Evolutionary conservation across 2,329 filamentous ascomycete species (phyloP), one percentile per base, ranked within the genome.

Genomic region (Cadophora malorum): DNA sequence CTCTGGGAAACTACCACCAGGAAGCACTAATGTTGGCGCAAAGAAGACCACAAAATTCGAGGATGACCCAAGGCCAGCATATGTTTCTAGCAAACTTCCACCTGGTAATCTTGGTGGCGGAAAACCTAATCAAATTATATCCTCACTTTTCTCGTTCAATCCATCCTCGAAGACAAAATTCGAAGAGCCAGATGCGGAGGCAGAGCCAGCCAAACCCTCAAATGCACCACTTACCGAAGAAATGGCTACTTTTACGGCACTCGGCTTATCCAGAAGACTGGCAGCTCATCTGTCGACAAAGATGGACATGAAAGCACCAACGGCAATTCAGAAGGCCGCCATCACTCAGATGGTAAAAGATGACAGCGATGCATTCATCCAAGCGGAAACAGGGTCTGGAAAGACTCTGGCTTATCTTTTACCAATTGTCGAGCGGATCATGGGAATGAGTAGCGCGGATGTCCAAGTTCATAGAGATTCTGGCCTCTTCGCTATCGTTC

Each of bases 391-490:
- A 0, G 96, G 96, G 73, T 99, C 96, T 0, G 96, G 96, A 81
- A 99, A 99, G 82, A 99, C 96, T 0, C 82, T 99, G 69, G 93
- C 96, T n/a, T 99, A 99, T 78, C 85, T 99, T 4, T 82, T 99
- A 7, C 96, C 96, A 1, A 91, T 99, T 58, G 89, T 99, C 25
- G 93, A 99, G 78, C 87, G 94, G 28, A 91, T 99, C 23, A 88
- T 97, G 79, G 86, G 89, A 16, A 85, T 98, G 35, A 90, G 92
- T 84, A 81, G 73, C n/a, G 73, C 79, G 14, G 75, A 81, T 73
- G 74, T 81, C 75, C 83, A 86, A 74, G 87, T 97, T 56, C 90
- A 94, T 75, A 86, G 96, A 72, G 90, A 95, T 74, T 96, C 94
- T 12, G 96, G 96, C 0, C 81, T 98, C 14, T 98, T 98, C 78